Evolutionary conservation across 768 basidiomycete species (phyloP).

Genomic region (Auricularia heimuer): DNA sequence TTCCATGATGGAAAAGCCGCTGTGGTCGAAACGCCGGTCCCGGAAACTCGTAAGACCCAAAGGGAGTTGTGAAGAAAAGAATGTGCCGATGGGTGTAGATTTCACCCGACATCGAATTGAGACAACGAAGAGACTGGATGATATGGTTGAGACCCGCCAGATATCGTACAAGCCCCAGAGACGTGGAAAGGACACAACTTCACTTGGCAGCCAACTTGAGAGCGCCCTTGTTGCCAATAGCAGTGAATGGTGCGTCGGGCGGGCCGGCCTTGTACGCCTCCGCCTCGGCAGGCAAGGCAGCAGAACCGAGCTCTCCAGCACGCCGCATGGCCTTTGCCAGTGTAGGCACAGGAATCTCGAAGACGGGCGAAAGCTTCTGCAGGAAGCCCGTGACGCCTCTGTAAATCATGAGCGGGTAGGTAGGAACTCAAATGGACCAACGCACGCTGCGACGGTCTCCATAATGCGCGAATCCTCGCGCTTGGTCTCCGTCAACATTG

Average conservation of each 20-base stretch:
- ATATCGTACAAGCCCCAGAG: not conserved
- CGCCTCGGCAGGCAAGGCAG: slow-evolving; percentile 34
- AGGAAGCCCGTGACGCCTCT: slow-evolving; percentile 30
- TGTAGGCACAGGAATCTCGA: slow-evolving; percentile 39
- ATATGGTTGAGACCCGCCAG: too few relatives aligned
- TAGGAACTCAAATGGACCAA: not conserved
- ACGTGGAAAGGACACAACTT: not conserved
- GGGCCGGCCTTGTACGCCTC: slow-evolving; percentile 31
- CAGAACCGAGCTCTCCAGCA: slow-evolving; percentile 47
- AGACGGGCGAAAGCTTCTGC: slow-evolving; percentile 27
- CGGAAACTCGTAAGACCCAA: too few relatives aligned
- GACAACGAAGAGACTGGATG: too few relatives aligned
- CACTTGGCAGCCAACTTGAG: slow-evolving; percentile 26
- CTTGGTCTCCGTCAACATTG: slow-evolving; percentile 36
- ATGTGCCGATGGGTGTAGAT: too few relatives aligned
- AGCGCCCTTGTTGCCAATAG: slow-evolving; percentile 46
- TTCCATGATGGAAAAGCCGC: too few relatives aligned
- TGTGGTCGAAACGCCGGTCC: too few relatives aligned
- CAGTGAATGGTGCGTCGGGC: slow-evolving; percentile 35
- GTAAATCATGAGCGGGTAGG: not conserved
- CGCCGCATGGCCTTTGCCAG: slow-evolving; percentile 45
- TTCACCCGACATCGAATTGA: too few relatives aligned
- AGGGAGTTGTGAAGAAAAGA: too few relatives aligned
- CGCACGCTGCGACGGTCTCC: slow-evolving; percentile 23
- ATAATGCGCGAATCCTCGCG: slow-evolving; percentile 29